A percentile compares a stretch with the other conserved stretches of the same genome.
Conservation (phyloP, 345 rosid species). For the Ailanthus altissimus region DNA sequence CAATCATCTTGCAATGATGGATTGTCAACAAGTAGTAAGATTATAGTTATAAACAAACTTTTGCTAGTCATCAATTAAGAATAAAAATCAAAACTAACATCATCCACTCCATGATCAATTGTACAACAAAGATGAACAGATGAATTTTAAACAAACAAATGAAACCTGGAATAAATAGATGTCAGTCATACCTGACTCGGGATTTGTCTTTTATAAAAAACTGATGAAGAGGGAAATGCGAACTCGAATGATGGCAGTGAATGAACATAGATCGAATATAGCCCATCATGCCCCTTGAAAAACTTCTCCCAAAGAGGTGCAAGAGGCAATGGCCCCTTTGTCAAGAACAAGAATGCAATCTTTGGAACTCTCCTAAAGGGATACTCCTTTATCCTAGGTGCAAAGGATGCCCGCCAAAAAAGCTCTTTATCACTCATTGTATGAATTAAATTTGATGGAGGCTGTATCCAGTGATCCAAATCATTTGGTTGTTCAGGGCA, state of each 20-base stretch:
- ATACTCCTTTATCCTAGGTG: constrained; percentile 59
- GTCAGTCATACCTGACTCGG: constrained; percentile 75
- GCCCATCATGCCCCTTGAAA: constrained; percentile 70
- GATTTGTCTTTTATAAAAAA: constrained; percentile 71
- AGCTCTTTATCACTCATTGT: constrained; percentile 76
- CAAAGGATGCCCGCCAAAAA: constrained; percentile 83
- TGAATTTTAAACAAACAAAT: not conserved
- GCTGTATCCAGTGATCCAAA: constrained; percentile 61
- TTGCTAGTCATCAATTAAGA: not conserved
- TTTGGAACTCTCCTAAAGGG: constrained; percentile 80
- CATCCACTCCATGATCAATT: not conserved
- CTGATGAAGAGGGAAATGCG: constrained; percentile 55
- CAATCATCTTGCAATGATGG: not conserved
- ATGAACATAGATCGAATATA: constrained; percentile 80
- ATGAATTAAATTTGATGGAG: constrained; percentile 63
- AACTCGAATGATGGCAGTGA: constrained; percentile 69
- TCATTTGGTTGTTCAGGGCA: constrained; percentile 41
- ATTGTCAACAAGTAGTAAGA: not conserved
- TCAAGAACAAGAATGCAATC: constrained; percentile 95
- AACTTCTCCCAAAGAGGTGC: constrained; percentile 94
- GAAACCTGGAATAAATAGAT: not conserved
- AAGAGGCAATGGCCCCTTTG: constrained; percentile 90
- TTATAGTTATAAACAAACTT: not conserved
- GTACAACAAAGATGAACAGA: not conserved
- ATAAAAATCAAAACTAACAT: not conserved